Evolutionary conservation across 108 stramenopile genomes (phyloP), one percentile per base, ranked within the genome.

Genomic region (Cylindrotheca fusiformis): DNA sequence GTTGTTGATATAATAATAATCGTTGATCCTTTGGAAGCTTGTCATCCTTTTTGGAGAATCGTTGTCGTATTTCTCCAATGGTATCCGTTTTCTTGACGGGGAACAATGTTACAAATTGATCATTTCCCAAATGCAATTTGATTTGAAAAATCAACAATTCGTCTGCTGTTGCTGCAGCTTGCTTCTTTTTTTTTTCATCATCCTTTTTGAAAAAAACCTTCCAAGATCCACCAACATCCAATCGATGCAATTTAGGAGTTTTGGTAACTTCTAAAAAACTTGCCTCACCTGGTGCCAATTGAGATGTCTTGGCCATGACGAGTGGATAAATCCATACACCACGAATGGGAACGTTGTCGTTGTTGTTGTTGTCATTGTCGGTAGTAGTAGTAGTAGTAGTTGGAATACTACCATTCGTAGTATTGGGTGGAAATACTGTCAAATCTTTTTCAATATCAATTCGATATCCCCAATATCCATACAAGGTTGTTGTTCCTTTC

Each of bases 201-300:
- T 56, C 65, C 25, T 46, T 26, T n/a, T 24, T 23, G 23, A 56
- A 66, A 19, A 56, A 48, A 25, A 66, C n/a, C 41, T 66, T 66
- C 65, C 65, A 66, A 17, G 12, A 26, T 4, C 65, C 65, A n/a
- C 55, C 65, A 5, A 66, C 65, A 50, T 56, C 65, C 25, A 66
- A 32, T 48, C 56, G 55, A 12, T 56, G 3, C 5, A 6, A 23
- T 24, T 66, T 66, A 27, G 26, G 28, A 20, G 65, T 23, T 22
- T 66, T 30, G 19, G 41, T 51, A 5, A 66, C 22, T n/a, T 45
- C 12, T 8, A 66, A 2, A 28, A 55, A 66, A 14, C 65, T 55
- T 18, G 65, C 55, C 21, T 47, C n/a, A 32, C 52, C 65, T 12
- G 65, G 54, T 4, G 36, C 17, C 3, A 66, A 4, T 44, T 55